Conservation (phyloP, 768 basidiomycete genomes). For the Calocybe cyanea region DNA sequence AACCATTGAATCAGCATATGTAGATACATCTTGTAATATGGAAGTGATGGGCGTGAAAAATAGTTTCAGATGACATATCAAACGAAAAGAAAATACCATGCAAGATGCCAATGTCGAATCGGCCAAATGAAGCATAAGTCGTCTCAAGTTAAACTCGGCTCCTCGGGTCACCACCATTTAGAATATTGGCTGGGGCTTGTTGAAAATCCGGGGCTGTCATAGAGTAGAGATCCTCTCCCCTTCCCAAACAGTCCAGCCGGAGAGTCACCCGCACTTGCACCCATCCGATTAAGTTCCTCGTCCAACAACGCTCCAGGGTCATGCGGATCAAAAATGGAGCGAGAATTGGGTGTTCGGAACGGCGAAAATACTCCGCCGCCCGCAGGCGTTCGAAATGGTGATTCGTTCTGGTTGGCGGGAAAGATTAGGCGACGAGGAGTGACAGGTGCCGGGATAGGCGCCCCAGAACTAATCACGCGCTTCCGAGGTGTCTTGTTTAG, state of each 20-base stretch:
- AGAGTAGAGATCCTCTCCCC: conserved; percentile 50
- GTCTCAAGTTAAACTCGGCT: conserved; percentile 4
- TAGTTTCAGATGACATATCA: too few relatives aligned
- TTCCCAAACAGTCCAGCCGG: conserved; percentile 67
- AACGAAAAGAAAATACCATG: too few relatives aligned
- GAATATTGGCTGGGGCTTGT: conserved; percentile 52
- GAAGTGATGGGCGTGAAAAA: background rate
- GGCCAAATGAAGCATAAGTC: conserved; percentile 10
- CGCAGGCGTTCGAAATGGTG: conserved; percentile 37
- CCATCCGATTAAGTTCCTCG: conserved; percentile 63
- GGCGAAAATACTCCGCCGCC: conserved; percentile 27
- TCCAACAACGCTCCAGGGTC: conserved; percentile 66
- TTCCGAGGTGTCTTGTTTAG: conserved; percentile 37
- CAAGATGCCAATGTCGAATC: conserved; percentile 5
- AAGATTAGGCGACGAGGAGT: conserved; percentile 38
- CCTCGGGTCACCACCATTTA: conserved; percentile 41
- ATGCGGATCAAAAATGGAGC: conserved; percentile 63
- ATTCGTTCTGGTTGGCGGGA: conserved; percentile 31
- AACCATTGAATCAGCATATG: conserved; percentile 4
- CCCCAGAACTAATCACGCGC: conserved; percentile 21
- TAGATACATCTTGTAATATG: conserved; percentile 1
- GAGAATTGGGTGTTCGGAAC: conserved; percentile 48
- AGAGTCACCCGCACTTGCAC: conserved; percentile 52
- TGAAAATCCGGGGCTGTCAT: conserved; percentile 66
- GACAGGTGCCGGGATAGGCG: conserved; percentile 25